These are phyloP conservation scores for Mortierella sp. DNA, from an alignment of 371 early-diverging fungal species.

Conservation along the genomic window DNA sequence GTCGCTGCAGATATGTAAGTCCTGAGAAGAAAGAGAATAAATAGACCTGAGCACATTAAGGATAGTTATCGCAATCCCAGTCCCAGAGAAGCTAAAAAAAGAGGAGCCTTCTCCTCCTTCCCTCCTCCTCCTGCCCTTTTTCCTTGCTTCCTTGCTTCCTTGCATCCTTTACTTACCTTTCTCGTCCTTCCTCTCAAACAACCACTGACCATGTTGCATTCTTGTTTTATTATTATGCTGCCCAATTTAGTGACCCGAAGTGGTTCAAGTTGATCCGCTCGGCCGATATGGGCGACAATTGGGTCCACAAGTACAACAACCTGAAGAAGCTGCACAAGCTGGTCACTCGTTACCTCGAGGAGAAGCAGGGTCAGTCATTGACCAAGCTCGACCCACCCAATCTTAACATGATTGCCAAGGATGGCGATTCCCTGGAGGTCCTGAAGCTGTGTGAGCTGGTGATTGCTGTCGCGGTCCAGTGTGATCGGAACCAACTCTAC, in stretches of 20 bases:
- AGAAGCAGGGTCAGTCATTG: conserved; percentile 77
- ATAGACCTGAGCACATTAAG: conserved; percentile 1
- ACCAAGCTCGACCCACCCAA: conserved; percentile 73
- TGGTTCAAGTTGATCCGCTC: conserved; percentile 90
- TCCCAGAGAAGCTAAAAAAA: conserved; percentile 10
- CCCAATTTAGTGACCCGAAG: conserved; percentile 77
- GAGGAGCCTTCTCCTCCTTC: not conserved
- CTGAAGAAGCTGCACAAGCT: conserved; percentile 90
- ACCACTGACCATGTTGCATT: conserved; percentile 13
- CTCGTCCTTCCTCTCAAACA: not conserved
- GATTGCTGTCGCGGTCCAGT: conserved; percentile 87
- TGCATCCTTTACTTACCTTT: not conserved
- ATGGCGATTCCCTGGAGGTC: conserved; percentile 78
- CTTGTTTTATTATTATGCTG: not conserved
- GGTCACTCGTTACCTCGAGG: conserved; percentile 88
- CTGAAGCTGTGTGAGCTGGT: conserved; percentile 86
- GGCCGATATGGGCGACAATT: conserved; percentile 88
- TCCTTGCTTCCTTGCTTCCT: not conserved
- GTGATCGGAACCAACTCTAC: conserved; percentile 81
- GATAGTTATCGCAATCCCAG: conserved; percentile 7
- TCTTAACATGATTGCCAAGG: conserved; percentile 87
- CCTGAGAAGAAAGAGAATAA: not conserved
- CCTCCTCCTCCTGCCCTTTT: not conserved
- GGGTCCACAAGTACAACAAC: conserved; percentile 94
- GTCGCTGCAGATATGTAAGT: conserved; percentile 89